Evolutionary conservation across 441 rosid genomes (phyloP), one percentile per base, ranked within the genome.

Genomic region (Biscutella auriculata): DNA sequence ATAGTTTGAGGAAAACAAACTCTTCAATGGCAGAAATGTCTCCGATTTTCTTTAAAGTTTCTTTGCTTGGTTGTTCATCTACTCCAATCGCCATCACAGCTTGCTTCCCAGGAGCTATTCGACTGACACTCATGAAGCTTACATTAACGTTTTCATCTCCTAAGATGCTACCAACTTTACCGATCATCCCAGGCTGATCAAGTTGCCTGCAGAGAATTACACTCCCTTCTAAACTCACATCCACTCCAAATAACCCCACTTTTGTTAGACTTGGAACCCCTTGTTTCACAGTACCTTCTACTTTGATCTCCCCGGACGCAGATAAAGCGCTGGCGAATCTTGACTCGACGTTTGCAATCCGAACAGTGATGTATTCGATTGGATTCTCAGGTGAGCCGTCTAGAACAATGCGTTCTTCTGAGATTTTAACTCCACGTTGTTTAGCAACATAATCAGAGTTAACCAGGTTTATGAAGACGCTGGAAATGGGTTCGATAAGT

Each of bases 161-260:
- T 1, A 82, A 82, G 53, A 82, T 82, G 68, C 61, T 77, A 16
- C 89, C 89, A 0, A 82, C 79, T 29, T 66, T 64, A 5, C 89
- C 89, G 12, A 82, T 82, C 89, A 82, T 78, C 53, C 89, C 89
- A 4, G 89, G 89, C 44, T 82, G 89, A 68, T 82, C 85, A 37
- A 80, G 64, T 46, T 82, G 89, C 62, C 85, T 62, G 48, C 89
- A 82, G 29, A 82, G 17, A 21, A 83, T 77, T 37, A 83, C 66
- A 68, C 78, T 83, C 48, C 86, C 89, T 61, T 80, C 89, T 44
- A 83, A 55, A 66, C 89, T 83, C 44, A 77, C 86, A 42, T 83
- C 89, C 19, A 82, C 89, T 11, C 53, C 70, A 4, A 78, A 82
- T 0, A 79, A 73, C 37, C 89, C 89, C 14, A 83, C 68, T 9